Evolutionary conservation across 305 asterid genomes (phyloP).

Genomic region (Fraxinus paxiana): DNA sequence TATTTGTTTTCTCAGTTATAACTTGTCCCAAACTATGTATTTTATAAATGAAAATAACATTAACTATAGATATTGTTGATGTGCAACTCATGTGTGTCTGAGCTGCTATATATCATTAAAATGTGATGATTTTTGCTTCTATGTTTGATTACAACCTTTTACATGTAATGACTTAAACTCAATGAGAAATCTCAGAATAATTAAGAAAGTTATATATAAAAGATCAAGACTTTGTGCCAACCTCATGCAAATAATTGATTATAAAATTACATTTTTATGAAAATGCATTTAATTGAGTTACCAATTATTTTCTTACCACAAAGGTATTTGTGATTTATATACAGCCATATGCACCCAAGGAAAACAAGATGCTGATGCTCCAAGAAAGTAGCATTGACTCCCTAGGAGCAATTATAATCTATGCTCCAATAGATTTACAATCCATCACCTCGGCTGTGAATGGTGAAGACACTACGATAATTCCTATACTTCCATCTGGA

Average conservation of each 20-base stretch:
- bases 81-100: constrained; percentile 3
- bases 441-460: constrained; percentile 29
- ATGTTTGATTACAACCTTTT: neutral
- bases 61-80: neutral
- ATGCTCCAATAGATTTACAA: constrained; percentile 42
- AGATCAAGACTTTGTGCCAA: neutral
- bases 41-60: neutral
- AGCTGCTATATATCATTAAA: neutral
- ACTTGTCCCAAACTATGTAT: neutral
- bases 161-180: neutral
- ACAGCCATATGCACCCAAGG: constrained; percentile 45
- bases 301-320: neutral
- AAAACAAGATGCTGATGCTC: constrained; percentile 42
- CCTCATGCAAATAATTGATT: neutral
- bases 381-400: constrained; percentile 59
- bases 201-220: neutral
- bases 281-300: neutral
- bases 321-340: neutral
- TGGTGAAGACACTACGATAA: constrained; percentile 35
- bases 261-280: neutral
- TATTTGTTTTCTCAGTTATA: neutral
- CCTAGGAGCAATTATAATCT: constrained; percentile 46
- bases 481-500: constrained; percentile 65
- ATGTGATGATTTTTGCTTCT: neutral
- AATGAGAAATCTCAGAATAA: neutral